A percentile compares a stretch with the other conserved stretches of the same genome.
These are phyloP conservation scores for Diacronema lutheri DNA, from an alignment of 78 protist genomes.

Conservation along the genomic window DNA sequence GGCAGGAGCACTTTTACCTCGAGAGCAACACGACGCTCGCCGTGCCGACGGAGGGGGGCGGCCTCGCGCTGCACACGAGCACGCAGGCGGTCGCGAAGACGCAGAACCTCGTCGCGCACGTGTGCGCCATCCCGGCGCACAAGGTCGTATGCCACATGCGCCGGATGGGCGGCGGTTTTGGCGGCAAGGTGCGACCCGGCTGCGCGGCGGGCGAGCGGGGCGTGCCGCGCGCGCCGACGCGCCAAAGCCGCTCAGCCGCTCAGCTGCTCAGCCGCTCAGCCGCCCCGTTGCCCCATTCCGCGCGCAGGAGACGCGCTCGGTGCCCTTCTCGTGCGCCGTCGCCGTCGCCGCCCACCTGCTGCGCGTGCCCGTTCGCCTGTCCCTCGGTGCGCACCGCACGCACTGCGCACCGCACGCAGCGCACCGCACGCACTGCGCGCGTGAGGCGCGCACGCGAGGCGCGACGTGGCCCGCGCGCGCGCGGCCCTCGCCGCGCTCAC, in stretches of 20 bases:
- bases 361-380: constrained; percentile 66
- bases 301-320: constrained; percentile 33
- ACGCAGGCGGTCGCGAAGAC: constrained; percentile 79
- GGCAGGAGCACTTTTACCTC: constrained; percentile 92
- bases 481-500: too few species aligned
- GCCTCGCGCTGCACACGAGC: constrained; percentile 51
- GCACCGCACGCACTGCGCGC: too few species aligned
- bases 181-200: too few species aligned
- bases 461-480: too few species aligned
- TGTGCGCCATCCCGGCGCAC: neutral
- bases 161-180: constrained; percentile 98
- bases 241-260: too few species aligned
- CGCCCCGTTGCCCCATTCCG: too few species aligned
- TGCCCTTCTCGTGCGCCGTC: constrained; percentile 19
- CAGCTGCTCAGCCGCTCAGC: too few species aligned
- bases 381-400: too few species aligned
- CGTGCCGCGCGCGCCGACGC: too few species aligned
- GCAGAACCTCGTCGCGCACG: constrained; percentile 20
- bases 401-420: too few species aligned
- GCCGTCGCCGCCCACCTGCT: constrained; percentile 66
- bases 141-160: constrained; percentile 37
- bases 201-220: too few species aligned
- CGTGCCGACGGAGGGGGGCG: constrained; percentile 80
- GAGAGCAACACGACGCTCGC: constrained; percentile 80
- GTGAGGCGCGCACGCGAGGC: too few species aligned